These are phyloP conservation scores for Pluteus cervinus DNA, from an alignment of 768 basidiomycete genomes.

Conservation along the genomic window DNA sequence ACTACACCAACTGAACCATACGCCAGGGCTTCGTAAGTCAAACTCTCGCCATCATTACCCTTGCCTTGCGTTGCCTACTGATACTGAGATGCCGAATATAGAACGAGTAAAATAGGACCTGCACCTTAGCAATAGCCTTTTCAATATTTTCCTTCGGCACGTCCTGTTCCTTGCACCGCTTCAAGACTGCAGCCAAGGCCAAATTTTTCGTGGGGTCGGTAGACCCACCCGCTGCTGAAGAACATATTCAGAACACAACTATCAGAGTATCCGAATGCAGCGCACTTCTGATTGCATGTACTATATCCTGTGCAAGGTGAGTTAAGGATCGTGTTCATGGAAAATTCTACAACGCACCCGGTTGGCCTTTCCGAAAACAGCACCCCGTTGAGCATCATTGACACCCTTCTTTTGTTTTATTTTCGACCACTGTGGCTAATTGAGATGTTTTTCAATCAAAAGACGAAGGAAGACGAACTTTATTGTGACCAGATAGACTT, in stretches of 20 bases:
- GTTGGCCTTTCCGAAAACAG: conserved; percentile 47
- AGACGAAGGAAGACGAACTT: conserved; percentile 19
- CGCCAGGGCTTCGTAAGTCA: conserved; percentile 59
- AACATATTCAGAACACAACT: neutral
- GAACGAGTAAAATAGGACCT: conserved; percentile 4
- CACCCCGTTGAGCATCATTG: conserved; percentile 56
- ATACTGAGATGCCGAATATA: neutral
- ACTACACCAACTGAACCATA: conserved; percentile 55
- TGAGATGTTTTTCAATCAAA: neutral
- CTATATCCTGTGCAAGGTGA: conserved; percentile 45
- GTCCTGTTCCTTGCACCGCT: conserved; percentile 47
- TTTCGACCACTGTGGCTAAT: conserved; percentile 58
- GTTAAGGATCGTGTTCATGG: neutral
- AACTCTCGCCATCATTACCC: conserved; percentile 36
- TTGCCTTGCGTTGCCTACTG: conserved; percentile 43
- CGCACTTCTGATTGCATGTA: conserved; percentile 55
- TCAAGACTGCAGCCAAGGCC: conserved; percentile 47
- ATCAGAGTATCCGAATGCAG: conserved; percentile 1
- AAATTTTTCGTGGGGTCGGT: conserved; percentile 48
- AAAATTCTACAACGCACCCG: conserved; percentile 34
- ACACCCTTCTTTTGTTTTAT: conserved; percentile 66
- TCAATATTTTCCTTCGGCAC: conserved; percentile 70
- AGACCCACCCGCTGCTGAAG: conserved; percentile 45
- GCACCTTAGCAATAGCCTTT: conserved; percentile 51
- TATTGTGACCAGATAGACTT: conserved; percentile 33